Evolutionary conservation across 192 early-diverging fungal genomes (phyloP).

Genomic region (Backusella tuberculispora): DNA sequence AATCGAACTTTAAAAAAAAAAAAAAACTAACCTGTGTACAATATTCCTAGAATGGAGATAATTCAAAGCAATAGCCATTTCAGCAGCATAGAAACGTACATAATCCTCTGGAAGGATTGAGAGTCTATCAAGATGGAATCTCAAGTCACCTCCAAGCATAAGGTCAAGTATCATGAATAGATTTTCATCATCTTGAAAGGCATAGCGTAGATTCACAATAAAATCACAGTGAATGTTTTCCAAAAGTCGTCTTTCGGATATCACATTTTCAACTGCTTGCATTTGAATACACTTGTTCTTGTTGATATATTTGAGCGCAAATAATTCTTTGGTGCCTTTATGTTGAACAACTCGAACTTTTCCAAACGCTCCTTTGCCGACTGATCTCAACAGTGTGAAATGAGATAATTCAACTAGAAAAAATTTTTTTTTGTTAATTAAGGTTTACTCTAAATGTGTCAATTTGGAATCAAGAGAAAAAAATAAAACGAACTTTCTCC

Average conservation of each 20-base stretch:
- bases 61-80: constrained; percentile 74
- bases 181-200: constrained; percentile 89
- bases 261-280: constrained; percentile 80
- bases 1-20: background rate
- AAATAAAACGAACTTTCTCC: constrained; percentile 13
- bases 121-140: constrained; percentile 74
- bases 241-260: constrained; percentile 74
- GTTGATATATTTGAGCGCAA: constrained; percentile 87
- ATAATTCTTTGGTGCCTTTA: constrained; percentile 67
- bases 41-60: constrained; percentile 84
- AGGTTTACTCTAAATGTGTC: background rate
- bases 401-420: constrained; percentile 43
- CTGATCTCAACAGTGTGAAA: constrained; percentile 73
- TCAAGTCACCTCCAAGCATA: constrained; percentile 87
- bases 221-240: constrained; percentile 74
- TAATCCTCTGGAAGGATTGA: constrained; percentile 72
- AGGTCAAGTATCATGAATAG: constrained; percentile 90
- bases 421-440: background rate
- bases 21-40: constrained; percentile 66
- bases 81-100: constrained; percentile 83
- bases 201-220: constrained; percentile 80
- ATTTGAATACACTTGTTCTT: constrained; percentile 84
- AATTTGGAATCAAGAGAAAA: background rate
- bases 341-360: constrained; percentile 87
- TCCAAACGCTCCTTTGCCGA: constrained; percentile 88